Percentiles rank a stretch among this genome's conserved stretches.
Conservation (phyloP, 1,139 yeast species). For the Candida dubliniensis region DNA sequence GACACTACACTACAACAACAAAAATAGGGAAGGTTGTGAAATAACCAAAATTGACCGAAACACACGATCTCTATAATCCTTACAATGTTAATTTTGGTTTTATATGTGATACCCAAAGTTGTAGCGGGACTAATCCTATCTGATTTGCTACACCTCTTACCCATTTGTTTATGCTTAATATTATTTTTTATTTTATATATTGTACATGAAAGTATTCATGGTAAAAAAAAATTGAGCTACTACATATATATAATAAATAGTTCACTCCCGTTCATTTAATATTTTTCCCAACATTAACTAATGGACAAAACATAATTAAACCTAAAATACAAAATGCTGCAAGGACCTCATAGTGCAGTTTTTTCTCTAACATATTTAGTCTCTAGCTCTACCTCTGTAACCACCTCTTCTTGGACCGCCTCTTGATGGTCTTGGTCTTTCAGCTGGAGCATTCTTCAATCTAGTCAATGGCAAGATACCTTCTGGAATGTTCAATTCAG, state of each 20-base stretch:
- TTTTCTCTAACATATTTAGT: conserved; percentile 24
- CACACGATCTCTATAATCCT: background rate
- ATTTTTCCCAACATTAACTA: conserved; percentile 12
- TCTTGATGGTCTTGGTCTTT: conserved; percentile 62
- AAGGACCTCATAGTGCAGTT: conserved; percentile 8
- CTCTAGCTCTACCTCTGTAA: conserved; percentile 52
- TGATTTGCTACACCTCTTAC: background rate
- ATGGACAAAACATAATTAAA: conserved; percentile 15
- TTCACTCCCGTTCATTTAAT: conserved; percentile 4
- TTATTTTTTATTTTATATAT: conserved; percentile 2
- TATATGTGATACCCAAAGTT: too few species aligned
- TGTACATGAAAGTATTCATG: conserved; percentile 7
- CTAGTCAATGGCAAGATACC: conserved; percentile 98
- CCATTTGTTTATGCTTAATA: background rate
- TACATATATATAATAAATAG: conserved; percentile 2
- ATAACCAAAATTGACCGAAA: background rate
- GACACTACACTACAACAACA: background rate
- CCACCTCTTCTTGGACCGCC: conserved; percentile 36
- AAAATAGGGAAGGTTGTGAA: background rate
- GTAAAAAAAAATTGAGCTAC: conserved; percentile 3
- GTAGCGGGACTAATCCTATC: background rate
- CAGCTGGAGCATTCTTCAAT: conserved; percentile 92
- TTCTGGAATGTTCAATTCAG: conserved; percentile 97
- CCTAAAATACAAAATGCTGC: conserved; percentile 14
- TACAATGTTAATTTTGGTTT: background rate